A percentile compares a stretch with the other conserved stretches of the same genome.
Conservation (phyloP, 306 rosid species). For the Lathyrus aphaca region DNA sequence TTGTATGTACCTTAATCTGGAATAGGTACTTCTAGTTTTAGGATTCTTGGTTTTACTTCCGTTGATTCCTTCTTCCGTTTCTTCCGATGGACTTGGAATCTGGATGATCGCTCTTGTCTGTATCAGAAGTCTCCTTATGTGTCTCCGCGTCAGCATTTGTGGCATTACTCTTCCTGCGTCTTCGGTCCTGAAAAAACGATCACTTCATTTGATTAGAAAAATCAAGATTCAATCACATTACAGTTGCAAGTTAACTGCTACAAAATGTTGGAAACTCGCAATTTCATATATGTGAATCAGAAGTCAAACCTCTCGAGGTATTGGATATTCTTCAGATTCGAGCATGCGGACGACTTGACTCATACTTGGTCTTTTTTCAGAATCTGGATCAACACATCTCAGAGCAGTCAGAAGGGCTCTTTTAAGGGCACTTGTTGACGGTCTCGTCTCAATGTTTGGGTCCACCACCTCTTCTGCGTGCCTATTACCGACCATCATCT, state of each 20-base stretch:
- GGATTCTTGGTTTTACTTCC: constrained; percentile 42
- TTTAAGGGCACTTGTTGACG: constrained; percentile 88
- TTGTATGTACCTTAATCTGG: constrained; percentile 33
- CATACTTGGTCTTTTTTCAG: constrained; percentile 89
- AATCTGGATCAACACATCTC: constrained; percentile 91
- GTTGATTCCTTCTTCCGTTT: constrained; percentile 53
- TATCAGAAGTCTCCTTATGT: constrained; percentile 54
- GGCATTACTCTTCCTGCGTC: constrained; percentile 62
- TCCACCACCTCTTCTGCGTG: constrained; percentile 91
- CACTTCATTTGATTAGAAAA: constrained; percentile 31
- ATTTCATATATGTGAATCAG: constrained; percentile 31
- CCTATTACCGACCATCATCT: constrained; percentile 91
- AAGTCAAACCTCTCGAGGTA: constrained; percentile 78
- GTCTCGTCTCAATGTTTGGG: constrained; percentile 82
- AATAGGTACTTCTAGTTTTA: constrained; percentile 29
- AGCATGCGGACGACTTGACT: constrained; percentile 97
- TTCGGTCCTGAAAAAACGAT: constrained; percentile 60
- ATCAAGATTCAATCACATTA: constrained; percentile 20
- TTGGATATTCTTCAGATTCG: constrained; percentile 89
- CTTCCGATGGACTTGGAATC: constrained; percentile 45
- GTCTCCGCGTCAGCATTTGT: constrained; percentile 45
- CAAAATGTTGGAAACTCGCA: constrained; percentile 16
- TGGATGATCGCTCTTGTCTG: constrained; percentile 59
- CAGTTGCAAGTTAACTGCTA: constrained; percentile 8
- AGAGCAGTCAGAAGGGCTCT: constrained; percentile 86